Evolutionary conservation across 2,329 filamentous ascomycete genomes (phyloP).

Genomic region (Botryotinia narcissicola): DNA sequence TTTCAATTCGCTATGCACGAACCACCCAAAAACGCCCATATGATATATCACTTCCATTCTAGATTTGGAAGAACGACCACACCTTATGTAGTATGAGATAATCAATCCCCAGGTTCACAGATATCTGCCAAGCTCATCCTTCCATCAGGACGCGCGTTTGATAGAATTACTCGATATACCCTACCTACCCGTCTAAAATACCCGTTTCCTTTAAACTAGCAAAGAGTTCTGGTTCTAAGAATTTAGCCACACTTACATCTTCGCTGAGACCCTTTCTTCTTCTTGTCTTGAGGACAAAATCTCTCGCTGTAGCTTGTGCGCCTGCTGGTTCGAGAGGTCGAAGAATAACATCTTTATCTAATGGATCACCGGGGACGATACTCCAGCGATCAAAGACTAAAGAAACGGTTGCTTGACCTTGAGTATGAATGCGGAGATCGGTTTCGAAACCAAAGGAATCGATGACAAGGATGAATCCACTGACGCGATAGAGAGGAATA

Average conservation of each 20-base stretch:
- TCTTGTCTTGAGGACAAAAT: conserved; percentile 96
- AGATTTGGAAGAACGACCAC: conserved; percentile 7
- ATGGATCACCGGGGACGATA: conserved; percentile 90
- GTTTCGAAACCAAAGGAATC: conserved; percentile 98
- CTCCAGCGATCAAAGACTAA: conserved; percentile 96
- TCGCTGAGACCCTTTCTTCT: conserved; percentile 90
- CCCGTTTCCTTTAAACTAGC: conserved; percentile 84
- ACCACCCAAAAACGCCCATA: conserved; percentile 4
- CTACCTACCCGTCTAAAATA: conserved; percentile 62
- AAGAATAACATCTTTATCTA: conserved; percentile 81
- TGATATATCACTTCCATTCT: not conserved
- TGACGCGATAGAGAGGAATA: conserved; percentile 88
- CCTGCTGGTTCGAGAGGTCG: conserved; percentile 83
- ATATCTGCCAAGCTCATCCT: not conserved
- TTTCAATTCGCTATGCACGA: conserved; percentile 12
- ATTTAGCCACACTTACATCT: conserved; percentile 93
- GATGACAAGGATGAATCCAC: conserved; percentile 89
- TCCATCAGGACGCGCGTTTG: not conserved
- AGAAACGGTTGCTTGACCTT: conserved; percentile 85
- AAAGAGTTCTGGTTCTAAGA: conserved; percentile 92
- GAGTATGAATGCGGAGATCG: conserved; percentile 91
- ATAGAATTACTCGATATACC: not conserved
- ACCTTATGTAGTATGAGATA: not conserved
- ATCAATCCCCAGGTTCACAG: not conserved
- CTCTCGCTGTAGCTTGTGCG: conserved; percentile 84